phyloP scores from a whole-genome alignment of 1,284 basidiomycete genomes.

The Sporisorium iseilematis-ciliati region DNA sequence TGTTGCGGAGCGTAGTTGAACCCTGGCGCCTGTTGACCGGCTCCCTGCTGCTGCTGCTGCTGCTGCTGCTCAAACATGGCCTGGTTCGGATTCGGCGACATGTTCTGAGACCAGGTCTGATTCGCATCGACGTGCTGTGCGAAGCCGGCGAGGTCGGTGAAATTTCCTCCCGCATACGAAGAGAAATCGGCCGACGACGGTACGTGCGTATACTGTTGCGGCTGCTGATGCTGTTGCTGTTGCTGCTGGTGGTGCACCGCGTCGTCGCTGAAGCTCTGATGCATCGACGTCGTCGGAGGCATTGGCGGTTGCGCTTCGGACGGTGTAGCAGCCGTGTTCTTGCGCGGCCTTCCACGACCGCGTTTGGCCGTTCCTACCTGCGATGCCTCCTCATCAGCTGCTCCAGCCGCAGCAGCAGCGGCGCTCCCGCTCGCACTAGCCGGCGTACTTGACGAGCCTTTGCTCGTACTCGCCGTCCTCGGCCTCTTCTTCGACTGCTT shows the following conservation, averaged over 20 bases:
- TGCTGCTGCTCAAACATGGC: slow-evolving; percentile 24
- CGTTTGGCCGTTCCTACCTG: slow-evolving; percentile 38
- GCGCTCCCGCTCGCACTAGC: slow-evolving; percentile 1
- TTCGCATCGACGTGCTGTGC: slow-evolving; percentile 24
- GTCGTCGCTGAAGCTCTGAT: slow-evolving; percentile 44
- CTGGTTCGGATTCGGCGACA: slow-evolving; percentile 27
- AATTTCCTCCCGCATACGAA: slow-evolving; percentile 10
- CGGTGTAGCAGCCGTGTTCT: slow-evolving; percentile 25
- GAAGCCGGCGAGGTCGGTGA: slow-evolving; percentile 12
- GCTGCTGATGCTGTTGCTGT: slow-evolving; percentile 43
- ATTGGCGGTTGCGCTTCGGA: slow-evolving; percentile 20
- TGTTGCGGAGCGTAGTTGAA: slow-evolving; percentile 28
- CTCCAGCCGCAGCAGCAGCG: slow-evolving; percentile 1
- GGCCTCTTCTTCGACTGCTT: slow-evolving; percentile 39
- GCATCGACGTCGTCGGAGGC: slow-evolving; percentile 38
- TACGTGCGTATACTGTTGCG: slow-evolving; percentile 35
- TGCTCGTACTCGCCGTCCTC: slow-evolving; percentile 36
- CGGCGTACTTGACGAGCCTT: slow-evolving; percentile 29
- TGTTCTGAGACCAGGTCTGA: slow-evolving; percentile 29
- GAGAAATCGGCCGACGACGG: slow-evolving; percentile 34
- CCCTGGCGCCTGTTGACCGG: background rate
- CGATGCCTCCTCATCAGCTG: slow-evolving; percentile 27
- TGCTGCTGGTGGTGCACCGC: slow-evolving; percentile 33
- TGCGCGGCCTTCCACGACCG: slow-evolving; percentile 45
- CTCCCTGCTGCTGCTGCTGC: slow-evolving; percentile 16